Base-by-base conservation (phyloP, 83 land plant species). In the Picea mariana region DNA sequence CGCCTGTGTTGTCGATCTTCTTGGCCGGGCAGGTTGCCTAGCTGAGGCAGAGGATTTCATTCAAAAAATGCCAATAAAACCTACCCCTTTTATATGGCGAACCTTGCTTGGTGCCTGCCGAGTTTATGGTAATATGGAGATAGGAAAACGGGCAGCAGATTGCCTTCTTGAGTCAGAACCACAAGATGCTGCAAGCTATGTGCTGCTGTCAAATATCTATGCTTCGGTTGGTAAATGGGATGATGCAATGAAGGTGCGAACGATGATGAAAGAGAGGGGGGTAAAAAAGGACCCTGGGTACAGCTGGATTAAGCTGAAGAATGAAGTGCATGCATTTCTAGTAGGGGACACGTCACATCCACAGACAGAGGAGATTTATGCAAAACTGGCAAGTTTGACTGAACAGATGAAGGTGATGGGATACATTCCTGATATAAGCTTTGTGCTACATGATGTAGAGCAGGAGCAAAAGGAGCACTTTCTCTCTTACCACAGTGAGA, bases 61-160 rank as follows among this genome's bases (percentile, higher is more conserved):
- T 15, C 63, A 68, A 7, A 80, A 65, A 21, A 85, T 89, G 88
- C 87, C 90, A 3, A 67, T 81, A 31, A 67, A 85, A 63, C 90
- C 88, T 6, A 85, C 86, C 15, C 75, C 72, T 21, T 85, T 83
- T 17, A 76, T 81, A 3, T 86, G 61, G 67, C 72, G 78, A 68
- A 62, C 88, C n/a, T 80, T 88, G 58, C 55, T 88, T 24, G 86
- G 88, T 84, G 90, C 90, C 62, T 88, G 90, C 80, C 75, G 69
- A 65, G 64, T 79, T 65, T 83, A 88, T 75, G 87, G 90, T 62
- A 73, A 83, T 68, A 38, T 40, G 26, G 83, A 85, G 31, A 83
- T 85, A 18, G 90, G 85, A 40, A 63, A 1, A 24, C 71, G 85
- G 20, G 80, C 67, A 69, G 83, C 90, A 17, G 20, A 80, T 52